These are phyloP conservation scores for Thecaphora thlaspeos DNA, from an alignment of 1,284 basidiomycete species.

Conservation along the genomic window DNA sequence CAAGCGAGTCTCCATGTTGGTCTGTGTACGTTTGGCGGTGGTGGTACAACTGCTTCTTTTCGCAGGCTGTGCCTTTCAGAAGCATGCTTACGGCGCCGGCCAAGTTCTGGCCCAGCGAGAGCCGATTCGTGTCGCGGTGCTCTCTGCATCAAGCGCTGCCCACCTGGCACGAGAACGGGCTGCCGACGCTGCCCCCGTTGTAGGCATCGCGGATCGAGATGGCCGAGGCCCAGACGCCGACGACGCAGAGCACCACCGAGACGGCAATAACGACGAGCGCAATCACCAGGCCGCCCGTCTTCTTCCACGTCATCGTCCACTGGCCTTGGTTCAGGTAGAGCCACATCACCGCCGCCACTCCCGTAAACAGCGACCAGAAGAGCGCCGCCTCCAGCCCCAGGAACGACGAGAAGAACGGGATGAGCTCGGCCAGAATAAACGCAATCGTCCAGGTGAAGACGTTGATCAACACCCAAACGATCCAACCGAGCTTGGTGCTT, in stretches of 20 bases:
- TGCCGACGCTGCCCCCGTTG: slow-evolving; percentile 48
- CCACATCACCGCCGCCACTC: slow-evolving; percentile 36
- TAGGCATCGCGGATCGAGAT: slow-evolving; percentile 56
- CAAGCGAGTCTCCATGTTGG: too few relatives aligned
- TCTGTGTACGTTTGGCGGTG: too few relatives aligned
- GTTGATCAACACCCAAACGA: slow-evolving; percentile 44
- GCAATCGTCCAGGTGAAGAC: slow-evolving; percentile 40
- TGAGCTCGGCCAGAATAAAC: slow-evolving; percentile 42
- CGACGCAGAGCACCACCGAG: slow-evolving; percentile 56
- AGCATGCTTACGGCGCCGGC: too few relatives aligned
- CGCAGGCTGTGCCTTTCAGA: too few relatives aligned
- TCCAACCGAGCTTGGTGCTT: slow-evolving; percentile 31
- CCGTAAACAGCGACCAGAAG: slow-evolving; percentile 46
- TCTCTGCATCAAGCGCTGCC: neutral
- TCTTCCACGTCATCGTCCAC: slow-evolving; percentile 23
- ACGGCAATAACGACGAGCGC: slow-evolving; percentile 51
- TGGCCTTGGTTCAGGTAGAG: slow-evolving; percentile 43
- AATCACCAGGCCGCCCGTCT: slow-evolving; percentile 21
- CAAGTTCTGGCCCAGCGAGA: too few relatives aligned
- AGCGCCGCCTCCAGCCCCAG: slow-evolving; percentile 41
- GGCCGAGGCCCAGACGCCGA: slow-evolving; percentile 56
- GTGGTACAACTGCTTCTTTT: too few relatives aligned
- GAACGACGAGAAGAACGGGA: slow-evolving; percentile 46
- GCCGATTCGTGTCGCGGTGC: too few relatives aligned
- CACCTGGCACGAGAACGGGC: slow-evolving; percentile 56